Conservation (phyloP, 768 basidiomycete genomes). For the Amanita exitialis region DNA sequence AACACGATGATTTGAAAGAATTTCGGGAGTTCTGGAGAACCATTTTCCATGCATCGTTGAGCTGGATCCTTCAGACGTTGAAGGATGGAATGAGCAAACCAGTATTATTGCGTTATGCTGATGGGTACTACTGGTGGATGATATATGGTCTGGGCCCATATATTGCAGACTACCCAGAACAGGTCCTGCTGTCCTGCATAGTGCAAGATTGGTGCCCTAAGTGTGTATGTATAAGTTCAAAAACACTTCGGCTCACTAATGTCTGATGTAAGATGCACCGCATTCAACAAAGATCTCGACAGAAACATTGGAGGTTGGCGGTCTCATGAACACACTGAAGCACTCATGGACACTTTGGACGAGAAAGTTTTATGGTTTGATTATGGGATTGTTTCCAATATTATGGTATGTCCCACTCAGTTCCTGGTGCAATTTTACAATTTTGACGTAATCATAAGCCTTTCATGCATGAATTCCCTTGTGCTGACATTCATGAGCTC, state of each 20-base stretch:
- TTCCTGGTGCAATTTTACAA: no score
- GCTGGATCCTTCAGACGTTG: background rate
- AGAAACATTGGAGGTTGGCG: constrained; percentile 3
- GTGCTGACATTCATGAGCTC: constrained; percentile 22
- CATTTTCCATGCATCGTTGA: background rate
- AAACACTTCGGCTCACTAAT: background rate
- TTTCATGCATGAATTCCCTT: constrained; percentile 17
- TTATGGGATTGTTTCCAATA: constrained; percentile 5
- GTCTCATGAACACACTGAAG: background rate
- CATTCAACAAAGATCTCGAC: background rate
- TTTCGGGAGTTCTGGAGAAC: background rate
- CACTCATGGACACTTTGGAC: background rate
- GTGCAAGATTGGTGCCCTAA: constrained; percentile 10
- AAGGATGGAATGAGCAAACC: background rate
- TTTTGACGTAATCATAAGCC: no score
- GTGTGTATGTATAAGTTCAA: background rate
- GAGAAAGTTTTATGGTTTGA: background rate
- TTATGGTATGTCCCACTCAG: no score
- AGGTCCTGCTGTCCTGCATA: constrained; percentile 14
- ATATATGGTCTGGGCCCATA: constrained; percentile 25
- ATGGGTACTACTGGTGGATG: constrained; percentile 15
- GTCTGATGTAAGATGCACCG: background rate
- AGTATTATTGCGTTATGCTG: background rate
- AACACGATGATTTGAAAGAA: background rate
- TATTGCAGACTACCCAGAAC: constrained; percentile 32